Evolutionary conservation across 2,329 filamentous ascomycete genomes (phyloP), one percentile per base, ranked within the genome.

Genomic region (Colletotrichum gloeosporioides): DNA sequence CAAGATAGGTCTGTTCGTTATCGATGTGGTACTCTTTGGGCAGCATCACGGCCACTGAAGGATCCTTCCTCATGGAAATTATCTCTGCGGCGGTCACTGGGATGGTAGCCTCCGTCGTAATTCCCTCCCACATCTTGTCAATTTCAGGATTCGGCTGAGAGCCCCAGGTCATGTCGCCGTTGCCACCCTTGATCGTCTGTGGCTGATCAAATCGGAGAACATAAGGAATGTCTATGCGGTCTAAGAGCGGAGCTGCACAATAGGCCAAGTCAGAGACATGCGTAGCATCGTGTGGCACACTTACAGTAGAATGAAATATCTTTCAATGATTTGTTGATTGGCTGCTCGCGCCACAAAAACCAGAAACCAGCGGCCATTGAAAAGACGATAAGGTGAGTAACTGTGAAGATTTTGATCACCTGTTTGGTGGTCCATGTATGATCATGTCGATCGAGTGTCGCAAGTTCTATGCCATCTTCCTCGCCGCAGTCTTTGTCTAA

Each of bases 121-220:
- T 39, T 5, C 27, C 69, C 32, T 44, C 62, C 69, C 69, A 72
- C 69, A 72, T 72, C 62, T 61, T 27, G 62, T 72, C 69, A 18
- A 72, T 67, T 32, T 72, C 49, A 18, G 62, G 32, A 53, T 61
- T 72, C 18, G 69, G 69, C 25, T 44, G 27, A 39, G 69, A 25
- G 1, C 69, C 69, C 69, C 69, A 72, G 16, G 62, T 67, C 69
- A 72, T 72, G 18, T 67, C 69, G 10, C 69, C 62, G 34, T 22
- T 22, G 8, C 67, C 53, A 32, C 69, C 69, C 3, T 10, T 25
- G 25, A 72, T 29, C 15, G 18, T 49, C 34, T 72, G 69, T 25
- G 69, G 69, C 39, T 72, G 62, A 44, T 72, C 61, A 34, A 72
- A 67, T 3, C 69, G 69, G 9, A 72, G 32, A 12, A 53, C 12